A percentile compares a stretch with the other conserved stretches of the same genome.
phyloP scores from a whole-genome alignment of 2,329 filamentous ascomycete species.

The Cercospora nicotianae region DNA sequence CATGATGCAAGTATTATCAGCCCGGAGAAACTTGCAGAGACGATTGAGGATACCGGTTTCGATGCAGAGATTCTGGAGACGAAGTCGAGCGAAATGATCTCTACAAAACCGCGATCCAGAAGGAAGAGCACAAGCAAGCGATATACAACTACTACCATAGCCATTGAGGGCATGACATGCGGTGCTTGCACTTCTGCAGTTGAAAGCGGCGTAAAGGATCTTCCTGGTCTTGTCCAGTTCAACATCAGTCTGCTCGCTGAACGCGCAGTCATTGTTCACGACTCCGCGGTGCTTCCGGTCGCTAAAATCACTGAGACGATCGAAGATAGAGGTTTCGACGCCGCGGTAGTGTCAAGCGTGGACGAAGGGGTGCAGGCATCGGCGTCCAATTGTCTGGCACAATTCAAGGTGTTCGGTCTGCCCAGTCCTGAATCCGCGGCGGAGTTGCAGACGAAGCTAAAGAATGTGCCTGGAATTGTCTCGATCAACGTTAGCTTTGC shows the following conservation, averaged over 20 bases:
- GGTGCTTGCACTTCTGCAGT: slow-evolving; percentile 93
- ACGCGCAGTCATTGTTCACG: slow-evolving; percentile 82
- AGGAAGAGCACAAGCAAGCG: slow-evolving; percentile 43
- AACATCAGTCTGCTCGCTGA: slow-evolving; percentile 95
- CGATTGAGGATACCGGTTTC: slow-evolving; percentile 89
- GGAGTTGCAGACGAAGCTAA: slow-evolving; percentile 68
- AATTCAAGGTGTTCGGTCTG: slow-evolving; percentile 82
- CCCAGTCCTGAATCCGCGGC: slow-evolving; percentile 70
- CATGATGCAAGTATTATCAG: slow-evolving; percentile 77
- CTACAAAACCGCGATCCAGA: slow-evolving; percentile 39
- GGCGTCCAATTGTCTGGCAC: slow-evolving; percentile 59
- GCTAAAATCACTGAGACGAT: slow-evolving; percentile 79
- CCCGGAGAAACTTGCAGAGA: slow-evolving; percentile 74
- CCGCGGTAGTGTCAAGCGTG: slow-evolving; percentile 71
- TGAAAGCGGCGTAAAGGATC: slow-evolving; percentile 73
- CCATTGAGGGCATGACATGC: slow-evolving; percentile 96
- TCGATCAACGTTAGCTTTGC: slow-evolving; percentile 72
- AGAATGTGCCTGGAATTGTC: slow-evolving; percentile 66
- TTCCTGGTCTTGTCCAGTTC: slow-evolving; percentile 80
- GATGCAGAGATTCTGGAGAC: slow-evolving; percentile 82
- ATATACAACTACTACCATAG: slow-evolving; percentile 73
- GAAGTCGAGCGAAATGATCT: slow-evolving; percentile 47
- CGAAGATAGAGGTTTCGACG: slow-evolving; percentile 87
- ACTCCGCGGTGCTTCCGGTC: slow-evolving; percentile 67
- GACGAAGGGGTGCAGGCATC: slow-evolving; percentile 60